Conservation (phyloP, 2,329 filamentous ascomycete genomes). For the Ascochyta pisi region DNA sequence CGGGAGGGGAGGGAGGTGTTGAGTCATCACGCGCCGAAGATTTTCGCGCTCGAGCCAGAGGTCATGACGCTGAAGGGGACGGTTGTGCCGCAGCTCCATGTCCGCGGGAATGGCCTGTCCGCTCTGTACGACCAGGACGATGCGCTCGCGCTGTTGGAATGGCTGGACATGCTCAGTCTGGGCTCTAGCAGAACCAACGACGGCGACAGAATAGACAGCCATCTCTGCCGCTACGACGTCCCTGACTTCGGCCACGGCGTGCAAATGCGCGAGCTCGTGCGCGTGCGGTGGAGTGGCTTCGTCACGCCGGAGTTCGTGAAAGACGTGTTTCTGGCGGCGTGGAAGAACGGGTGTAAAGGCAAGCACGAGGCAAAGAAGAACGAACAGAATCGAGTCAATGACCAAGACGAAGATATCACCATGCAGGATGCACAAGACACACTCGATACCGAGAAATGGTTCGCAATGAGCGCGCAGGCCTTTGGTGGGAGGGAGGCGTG, state of each 20-base stretch:
- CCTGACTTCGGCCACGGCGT: constrained; percentile 52
- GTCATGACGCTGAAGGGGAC: constrained; percentile 31
- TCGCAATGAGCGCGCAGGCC: constrained; percentile 38
- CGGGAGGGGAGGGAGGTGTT: constrained; percentile 34
- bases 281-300: constrained; percentile 54
- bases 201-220: constrained; percentile 69
- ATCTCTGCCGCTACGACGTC: constrained; percentile 71
- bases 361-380: constrained; percentile 19
- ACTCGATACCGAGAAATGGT: constrained; percentile 33
- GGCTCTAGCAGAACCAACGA: constrained; percentile 67
- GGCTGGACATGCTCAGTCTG: constrained; percentile 72
- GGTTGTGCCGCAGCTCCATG: constrained; percentile 36
- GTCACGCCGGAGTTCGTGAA: constrained; percentile 46
- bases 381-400: not conserved
- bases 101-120: constrained; percentile 19
- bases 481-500: constrained; percentile 38
- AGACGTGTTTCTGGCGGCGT: constrained; percentile 35
- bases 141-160: constrained; percentile 73
- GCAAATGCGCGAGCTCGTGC: constrained; percentile 36
- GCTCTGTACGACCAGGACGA: constrained; percentile 66
- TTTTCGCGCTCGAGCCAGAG: constrained; percentile 33
- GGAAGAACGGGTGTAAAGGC: constrained; percentile 28
- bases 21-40: constrained; percentile 41
- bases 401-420: constrained; percentile 17
- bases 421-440: constrained; percentile 12